Base-by-base conservation (phyloP, 257 asterid species). In the Gardenia jasminoides region DNA sequence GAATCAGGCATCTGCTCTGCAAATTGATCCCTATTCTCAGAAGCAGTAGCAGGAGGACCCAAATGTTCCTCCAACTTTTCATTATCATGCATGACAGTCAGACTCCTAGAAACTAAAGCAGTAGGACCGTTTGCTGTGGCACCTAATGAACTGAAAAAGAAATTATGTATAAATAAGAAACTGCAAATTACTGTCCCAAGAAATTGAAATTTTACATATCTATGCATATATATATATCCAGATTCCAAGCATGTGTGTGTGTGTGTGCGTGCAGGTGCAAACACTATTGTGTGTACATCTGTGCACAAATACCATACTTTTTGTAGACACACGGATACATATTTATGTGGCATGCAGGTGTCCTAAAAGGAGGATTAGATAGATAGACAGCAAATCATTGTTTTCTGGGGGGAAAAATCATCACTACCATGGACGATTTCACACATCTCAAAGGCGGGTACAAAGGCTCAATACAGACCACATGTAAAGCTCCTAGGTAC, bases 141-240 rank as follows among this genome's bases (percentile, higher is more conserved):
- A 83, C 81, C 81, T 78, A 64, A 74, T 78, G 86, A 78, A 83
- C 98, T 94, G 95, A 84, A 88, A 86, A 81, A 75, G 80, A 76
- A 84, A 78, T 69, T n/a, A 36, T 20, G 36, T 30, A 64, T 36
- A 46, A 58, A 75, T 41, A 20, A 36, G n/a, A 28, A 56, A 56
- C 48, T 56, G 28, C 59, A 59, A 39, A 19, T 36, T 56, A 33
- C n/a, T 75, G 54, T 22, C 41, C 26, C 54, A 31, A 54, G 24
- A 31, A 74, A 12, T 58, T 75, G 43, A 41, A 74, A 74, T 28
- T 20, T 39, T 47, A 71, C 30, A 1, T n/a, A 13, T 31, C 33
- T 12, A 47, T 17, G n/a, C n/a, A 58, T n/a, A 24, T 10, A 13
- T 58, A 20, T 56, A 56, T 56, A 36, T 36, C 41, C 41, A 36